Evolutionary conservation across 192 early-diverging fungal genomes (phyloP).

Genomic region (Dissophora globulifera): DNA sequence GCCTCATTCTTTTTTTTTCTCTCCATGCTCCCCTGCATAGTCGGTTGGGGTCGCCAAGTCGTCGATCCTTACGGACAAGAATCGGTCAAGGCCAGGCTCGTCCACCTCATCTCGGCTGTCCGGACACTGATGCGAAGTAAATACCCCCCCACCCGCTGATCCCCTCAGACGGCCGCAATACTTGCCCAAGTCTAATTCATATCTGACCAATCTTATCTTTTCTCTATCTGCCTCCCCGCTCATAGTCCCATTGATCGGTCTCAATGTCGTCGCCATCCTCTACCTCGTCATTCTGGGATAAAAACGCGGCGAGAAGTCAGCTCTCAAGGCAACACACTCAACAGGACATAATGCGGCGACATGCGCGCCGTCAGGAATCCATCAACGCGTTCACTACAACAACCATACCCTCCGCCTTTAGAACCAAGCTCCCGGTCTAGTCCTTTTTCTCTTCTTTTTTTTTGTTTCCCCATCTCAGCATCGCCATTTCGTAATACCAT

Average conservation of each 20-base stretch:
- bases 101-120: conserved; percentile 91
- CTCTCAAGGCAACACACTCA: too few relatives aligned
- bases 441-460: too few relatives aligned
- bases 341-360: too few relatives aligned
- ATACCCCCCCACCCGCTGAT: too few relatives aligned
- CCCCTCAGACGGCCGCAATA: too few relatives aligned
- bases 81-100: conserved; percentile 80
- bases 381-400: too few relatives aligned
- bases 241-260: conserved; percentile 81
- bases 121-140: conserved; percentile 89
- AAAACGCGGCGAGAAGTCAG: background rate
- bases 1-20: background rate
- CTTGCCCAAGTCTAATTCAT: background rate
- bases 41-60: conserved; percentile 69
- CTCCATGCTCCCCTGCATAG: conserved; percentile 42
- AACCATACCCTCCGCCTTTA: too few relatives aligned
- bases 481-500: too few relatives aligned
- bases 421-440: too few relatives aligned
- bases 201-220: too few relatives aligned
- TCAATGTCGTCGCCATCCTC: conserved; percentile 84
- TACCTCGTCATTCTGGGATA: conserved; percentile 87
- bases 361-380: too few relatives aligned
- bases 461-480: too few relatives aligned
- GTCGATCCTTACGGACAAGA: conserved; percentile 64
- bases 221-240: background rate